Base-by-base conservation (phyloP, 495 filamentous ascomycete genomes). In the Tetracladium setigerum region DNA sequence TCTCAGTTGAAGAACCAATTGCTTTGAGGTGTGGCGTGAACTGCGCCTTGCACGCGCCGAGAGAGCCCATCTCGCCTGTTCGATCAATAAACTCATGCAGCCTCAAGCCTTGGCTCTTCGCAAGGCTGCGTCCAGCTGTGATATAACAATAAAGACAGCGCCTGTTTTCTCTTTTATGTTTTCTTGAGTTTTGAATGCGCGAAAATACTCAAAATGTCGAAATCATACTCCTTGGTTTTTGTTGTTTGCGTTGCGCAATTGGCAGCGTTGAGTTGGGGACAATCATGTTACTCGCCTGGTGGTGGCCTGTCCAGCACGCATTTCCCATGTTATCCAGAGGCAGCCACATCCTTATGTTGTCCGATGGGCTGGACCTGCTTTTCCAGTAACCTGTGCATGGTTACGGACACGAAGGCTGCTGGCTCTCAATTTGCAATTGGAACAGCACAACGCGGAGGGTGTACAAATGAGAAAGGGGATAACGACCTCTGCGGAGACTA, bases 331-430 rank as follows among this genome's bases (percentile, higher is more conserved):
- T 37, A 61, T 33, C 36, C 52, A 18, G 22, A 47, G 33, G 50
- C 56, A 0, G 46, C 46, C 22, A 52, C 56, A 15, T 37, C 49
- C 4, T 41, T 49, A 3, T 67, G 63, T 44, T 66, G 64, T 39
- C 53, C 59, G 16, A 47, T 45, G 0, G 64, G 64, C 2, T 65
- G 58, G 54, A 64, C 65, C 10, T 66, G 64, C 49, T 67, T 61
- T 37, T 56, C 55, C 19, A 63, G 59, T 47, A 45, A 52, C n/a
- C 55, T 66, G 2, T 66, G 60, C 41, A 53, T 62, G 19, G 60
- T 60, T 33, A 66, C 62, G 13, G 58, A 54, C 14, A 38, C 48
- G 18, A 56, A 39, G 14, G 39, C 37, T 16, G 41, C 40, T 13
- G 52, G 47, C n/a, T 55, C 54, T 16, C 55, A 59, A 33, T 19